Evolutionary conservation across 345 rosid species (phyloP).

Genomic region (Citrus unshiu): DNA sequence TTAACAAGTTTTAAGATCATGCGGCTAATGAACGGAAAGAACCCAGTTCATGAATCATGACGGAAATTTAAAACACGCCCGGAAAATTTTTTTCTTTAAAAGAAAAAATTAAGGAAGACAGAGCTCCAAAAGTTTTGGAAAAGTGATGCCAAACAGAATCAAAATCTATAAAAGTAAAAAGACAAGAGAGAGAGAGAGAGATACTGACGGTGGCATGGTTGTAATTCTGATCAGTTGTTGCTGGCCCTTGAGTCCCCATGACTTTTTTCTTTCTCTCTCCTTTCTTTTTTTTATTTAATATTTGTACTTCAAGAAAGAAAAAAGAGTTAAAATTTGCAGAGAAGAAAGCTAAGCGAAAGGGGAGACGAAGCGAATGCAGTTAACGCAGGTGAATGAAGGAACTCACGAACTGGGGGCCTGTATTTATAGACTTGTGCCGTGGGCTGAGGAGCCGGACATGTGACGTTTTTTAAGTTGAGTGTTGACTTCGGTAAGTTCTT

Average conservation of each 20-base stretch:
- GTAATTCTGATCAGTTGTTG: conserved; percentile 12
- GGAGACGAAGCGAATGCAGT: no score
- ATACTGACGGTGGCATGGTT: conserved; percentile 22
- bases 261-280: neutral
- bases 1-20: no score
- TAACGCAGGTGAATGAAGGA: no score
- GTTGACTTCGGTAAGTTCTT: no score
- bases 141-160: neutral
- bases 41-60: neutral
- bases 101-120: neutral
- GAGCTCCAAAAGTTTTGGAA: conserved; percentile 16
- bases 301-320: no score
- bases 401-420: neutral
- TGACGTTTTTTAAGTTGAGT: no score
- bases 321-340: no score
- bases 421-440: neutral
- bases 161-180: neutral
- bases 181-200: neutral
- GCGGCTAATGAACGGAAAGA: neutral
- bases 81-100: no score
- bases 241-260: conserved; percentile 36
- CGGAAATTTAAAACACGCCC: neutral
- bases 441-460: neutral
- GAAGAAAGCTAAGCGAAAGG: no score
- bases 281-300: no score